A percentile compares a stretch with the other conserved stretches of the same genome.
These are phyloP conservation scores for Colletotrichum costaricense DNA, from an alignment of 2,329 filamentous ascomycete genomes.

Conservation along the genomic window DNA sequence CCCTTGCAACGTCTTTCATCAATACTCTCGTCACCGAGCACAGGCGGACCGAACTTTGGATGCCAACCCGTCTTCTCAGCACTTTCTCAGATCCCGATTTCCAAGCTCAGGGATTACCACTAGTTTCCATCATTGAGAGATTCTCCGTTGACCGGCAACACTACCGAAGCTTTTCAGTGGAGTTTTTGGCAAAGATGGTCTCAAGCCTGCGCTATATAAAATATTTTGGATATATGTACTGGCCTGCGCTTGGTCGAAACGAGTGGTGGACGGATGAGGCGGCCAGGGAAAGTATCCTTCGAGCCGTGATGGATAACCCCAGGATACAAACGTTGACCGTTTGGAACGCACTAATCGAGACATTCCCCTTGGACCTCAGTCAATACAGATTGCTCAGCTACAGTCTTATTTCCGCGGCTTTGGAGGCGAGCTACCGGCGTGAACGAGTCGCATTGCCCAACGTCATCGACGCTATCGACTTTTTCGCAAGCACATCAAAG, in stretches of 20 bases:
- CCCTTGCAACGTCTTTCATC: background rate
- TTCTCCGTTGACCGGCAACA: background rate
- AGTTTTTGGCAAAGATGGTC: background rate
- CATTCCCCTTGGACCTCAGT: background rate
- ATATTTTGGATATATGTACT: background rate
- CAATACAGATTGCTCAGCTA: background rate
- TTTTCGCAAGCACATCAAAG: too few relatives aligned
- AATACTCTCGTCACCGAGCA: background rate
- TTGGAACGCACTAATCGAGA: background rate
- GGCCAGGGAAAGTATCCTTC: background rate
- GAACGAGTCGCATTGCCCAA: too few relatives aligned
- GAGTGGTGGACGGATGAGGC: background rate
- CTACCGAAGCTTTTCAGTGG: background rate
- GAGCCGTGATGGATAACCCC: background rate
- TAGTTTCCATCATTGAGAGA: background rate
- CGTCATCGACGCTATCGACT: too few relatives aligned
- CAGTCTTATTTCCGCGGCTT: background rate
- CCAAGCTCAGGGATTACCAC: background rate
- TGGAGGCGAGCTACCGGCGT: too few relatives aligned
- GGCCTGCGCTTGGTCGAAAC: background rate
- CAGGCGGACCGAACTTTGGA: background rate
- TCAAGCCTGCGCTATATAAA: background rate
- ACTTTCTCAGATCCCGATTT: background rate
- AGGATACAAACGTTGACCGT: background rate
- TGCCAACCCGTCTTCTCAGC: background rate